Conservation (phyloP, 164 flowering plant species). For the Berberis vulgaris region DNA sequence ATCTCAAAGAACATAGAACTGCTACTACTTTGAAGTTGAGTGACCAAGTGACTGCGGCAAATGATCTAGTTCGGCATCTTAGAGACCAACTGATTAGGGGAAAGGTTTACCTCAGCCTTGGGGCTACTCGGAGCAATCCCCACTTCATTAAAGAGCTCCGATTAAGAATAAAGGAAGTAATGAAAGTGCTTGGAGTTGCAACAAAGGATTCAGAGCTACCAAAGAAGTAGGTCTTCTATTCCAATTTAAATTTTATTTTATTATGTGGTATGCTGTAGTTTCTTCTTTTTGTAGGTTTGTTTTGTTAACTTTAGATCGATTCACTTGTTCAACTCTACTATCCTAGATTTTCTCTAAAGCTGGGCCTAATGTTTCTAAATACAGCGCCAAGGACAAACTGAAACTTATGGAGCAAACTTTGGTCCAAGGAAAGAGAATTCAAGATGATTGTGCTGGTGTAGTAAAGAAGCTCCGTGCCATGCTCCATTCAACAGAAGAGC, state of each 20-base stretch:
- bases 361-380: conserved; percentile 2
- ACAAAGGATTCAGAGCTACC: conserved; percentile 69
- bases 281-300: neutral
- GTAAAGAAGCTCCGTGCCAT: conserved; percentile 85
- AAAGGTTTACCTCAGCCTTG: conserved; percentile 58
- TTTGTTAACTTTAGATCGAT: neutral
- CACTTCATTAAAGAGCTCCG: conserved; percentile 67
- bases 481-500: conserved; percentile 80
- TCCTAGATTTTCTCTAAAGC: neutral
- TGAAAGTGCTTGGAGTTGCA: conserved; percentile 60
- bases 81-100: conserved; percentile 78
- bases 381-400: conserved; percentile 56
- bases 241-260: neutral
- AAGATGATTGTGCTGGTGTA: conserved; percentile 67
- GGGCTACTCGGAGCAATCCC: conserved; percentile 56
- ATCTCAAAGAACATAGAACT: conserved; percentile 14
- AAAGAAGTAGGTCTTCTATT: conserved; percentile 31
- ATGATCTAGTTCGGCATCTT: conserved; percentile 53
- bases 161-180: conserved; percentile 60
- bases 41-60: conserved; percentile 25
- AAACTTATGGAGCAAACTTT: conserved; percentile 78
- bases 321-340: neutral
- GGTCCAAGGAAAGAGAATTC: conserved; percentile 68
- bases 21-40: conserved; percentile 20
- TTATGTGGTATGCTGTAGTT: neutral